Base-by-base conservation (phyloP, 192 early-diverging fungal species). In the Coemansia sp. region DNA sequence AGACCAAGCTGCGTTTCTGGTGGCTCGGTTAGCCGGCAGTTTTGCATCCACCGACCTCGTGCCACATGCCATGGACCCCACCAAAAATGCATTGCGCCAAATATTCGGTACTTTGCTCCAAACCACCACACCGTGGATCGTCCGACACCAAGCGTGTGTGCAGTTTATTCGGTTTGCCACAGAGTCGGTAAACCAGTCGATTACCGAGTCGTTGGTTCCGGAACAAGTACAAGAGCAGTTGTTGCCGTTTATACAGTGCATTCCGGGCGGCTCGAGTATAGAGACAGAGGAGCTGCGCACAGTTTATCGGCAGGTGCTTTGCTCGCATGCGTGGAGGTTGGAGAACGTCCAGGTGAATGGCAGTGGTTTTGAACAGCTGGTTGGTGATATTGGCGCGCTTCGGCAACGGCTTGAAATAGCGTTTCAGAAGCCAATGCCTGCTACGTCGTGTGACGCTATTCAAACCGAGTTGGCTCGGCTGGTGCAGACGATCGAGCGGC, bases 141-240 rank as follows among this genome's bases (percentile, higher is more conserved):
- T 74, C 17, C 55, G 57, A 5, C 71, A 74, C 10, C 59, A 63
- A 19, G 65, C 66, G 3, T 48, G 52, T 12, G 17, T 55, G 21
- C 57, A 53, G 42, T 21, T 62, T 15, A 59, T 68, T n/a, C 55
- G 61, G 7, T 68, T 74, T 54, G 71, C 65, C 4, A 64, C 64
- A 1, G 65, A 74, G 31, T 63, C 65, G 0, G 34, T 48, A 1
- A 49, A 60, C 21, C 42, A 57, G 40, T 51, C 61, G 3, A 59
- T 68, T 17, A 34, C 51, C 2, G 61, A 59, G 61, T 19, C 49
- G 15, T 50, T 74, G 19, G 54, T 68, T 25, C 65, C 71, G 1
- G 51, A 58, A 21, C 7, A 7, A 11, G 25, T 55, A 17, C 61
- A 74, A 40, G 49, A 25, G 21, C 10, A 38, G 37, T 55, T 74